phyloP scores from a whole-genome alignment of 176 grass and related monocot species.

The Oropetium thomaeum region DNA sequence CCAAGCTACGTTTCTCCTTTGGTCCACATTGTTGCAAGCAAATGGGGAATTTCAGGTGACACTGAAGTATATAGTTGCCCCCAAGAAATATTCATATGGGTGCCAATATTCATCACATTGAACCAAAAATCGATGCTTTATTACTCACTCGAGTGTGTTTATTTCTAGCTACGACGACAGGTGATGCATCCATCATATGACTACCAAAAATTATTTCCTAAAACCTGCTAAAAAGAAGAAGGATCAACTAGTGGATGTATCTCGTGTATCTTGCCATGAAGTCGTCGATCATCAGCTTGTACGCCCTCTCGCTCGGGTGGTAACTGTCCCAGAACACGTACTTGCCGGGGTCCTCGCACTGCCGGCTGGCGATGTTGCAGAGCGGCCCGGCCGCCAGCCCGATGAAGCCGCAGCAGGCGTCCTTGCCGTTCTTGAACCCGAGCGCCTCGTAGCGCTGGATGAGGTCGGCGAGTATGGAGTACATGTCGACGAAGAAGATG shows the following conservation, averaged over 20 bases:
- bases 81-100: too few species aligned
- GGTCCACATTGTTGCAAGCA: too few species aligned
- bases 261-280: constrained; percentile 26
- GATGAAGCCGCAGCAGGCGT: constrained; percentile 51
- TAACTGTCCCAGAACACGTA: constrained; percentile 80
- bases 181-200: too few species aligned
- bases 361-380: constrained; percentile 52
- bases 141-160: too few species aligned
- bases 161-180: too few species aligned
- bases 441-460: constrained; percentile 27
- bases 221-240: not conserved
- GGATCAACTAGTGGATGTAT: constrained; percentile 17
- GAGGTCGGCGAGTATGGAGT: constrained; percentile 45
- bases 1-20: too few species aligned
- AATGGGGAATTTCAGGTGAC: too few species aligned
- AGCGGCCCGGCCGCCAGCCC: constrained; percentile 38
- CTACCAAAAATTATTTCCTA: not conserved
- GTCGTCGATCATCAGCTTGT: constrained; percentile 40
- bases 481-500: constrained; percentile 48
- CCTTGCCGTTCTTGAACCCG: constrained; percentile 49
- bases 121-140: too few species aligned
- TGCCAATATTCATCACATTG: too few species aligned
- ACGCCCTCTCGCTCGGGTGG: constrained; percentile 60
- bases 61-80: too few species aligned
- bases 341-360: constrained; percentile 36